Conservation (phyloP, 257 asterid genomes). For the Przewalskia tangutica region DNA sequence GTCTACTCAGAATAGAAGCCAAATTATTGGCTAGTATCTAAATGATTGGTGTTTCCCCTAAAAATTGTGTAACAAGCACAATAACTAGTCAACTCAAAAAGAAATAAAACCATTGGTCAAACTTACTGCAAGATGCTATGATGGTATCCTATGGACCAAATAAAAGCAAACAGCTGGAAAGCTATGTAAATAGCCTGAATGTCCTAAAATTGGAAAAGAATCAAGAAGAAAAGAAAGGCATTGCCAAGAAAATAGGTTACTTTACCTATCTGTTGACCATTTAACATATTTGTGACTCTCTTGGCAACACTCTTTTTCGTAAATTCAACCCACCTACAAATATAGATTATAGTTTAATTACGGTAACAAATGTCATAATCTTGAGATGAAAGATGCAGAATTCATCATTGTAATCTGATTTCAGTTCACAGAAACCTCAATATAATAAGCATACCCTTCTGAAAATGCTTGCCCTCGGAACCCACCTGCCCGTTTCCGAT, state of each 20-base stretch:
- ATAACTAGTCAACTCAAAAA: background rate
- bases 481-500: conserved; percentile 63
- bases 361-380: background rate
- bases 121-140: background rate
- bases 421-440: background rate
- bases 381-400: background rate
- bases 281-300: conserved; percentile 67
- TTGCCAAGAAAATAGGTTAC: background rate
- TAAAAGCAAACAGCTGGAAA: background rate
- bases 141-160: background rate
- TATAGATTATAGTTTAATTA: background rate
- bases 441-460: conserved; percentile 59
- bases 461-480: conserved; percentile 73
- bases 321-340: conserved; percentile 88
- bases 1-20: background rate
- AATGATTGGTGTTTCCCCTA: background rate
- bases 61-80: background rate
- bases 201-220: background rate
- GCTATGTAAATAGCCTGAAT: background rate
- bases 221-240: background rate
- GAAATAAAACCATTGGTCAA: background rate
- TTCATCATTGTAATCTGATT: background rate
- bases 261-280: conserved; percentile 75
- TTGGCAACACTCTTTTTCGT: conserved; percentile 72
- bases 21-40: background rate